Conservation (phyloP, 805 yeast genomes). For the Candida quercuum region DNA sequence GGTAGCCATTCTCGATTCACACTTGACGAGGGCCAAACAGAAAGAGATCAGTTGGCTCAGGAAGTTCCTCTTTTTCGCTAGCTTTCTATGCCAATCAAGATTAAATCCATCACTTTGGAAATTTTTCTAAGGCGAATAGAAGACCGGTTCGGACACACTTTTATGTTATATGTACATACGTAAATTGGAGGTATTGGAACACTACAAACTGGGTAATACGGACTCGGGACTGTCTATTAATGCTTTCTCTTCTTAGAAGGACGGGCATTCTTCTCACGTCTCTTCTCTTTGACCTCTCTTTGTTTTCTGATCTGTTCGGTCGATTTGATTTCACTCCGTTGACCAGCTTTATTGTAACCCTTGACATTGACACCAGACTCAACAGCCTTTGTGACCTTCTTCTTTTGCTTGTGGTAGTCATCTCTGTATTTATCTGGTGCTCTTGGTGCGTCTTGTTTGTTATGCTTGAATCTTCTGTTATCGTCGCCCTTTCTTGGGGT, state of each 20-base stretch:
- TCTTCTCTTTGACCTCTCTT: constrained; percentile 64
- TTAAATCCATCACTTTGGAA: no score
- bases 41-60: no score
- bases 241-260: constrained; percentile 43
- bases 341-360: constrained; percentile 40
- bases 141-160: no score
- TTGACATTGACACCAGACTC: constrained; percentile 70
- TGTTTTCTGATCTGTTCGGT: constrained; percentile 75
- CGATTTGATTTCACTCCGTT: constrained; percentile 50
- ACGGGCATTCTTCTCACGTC: constrained; percentile 81
- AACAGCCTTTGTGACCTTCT: constrained; percentile 73
- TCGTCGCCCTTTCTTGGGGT: constrained; percentile 25
- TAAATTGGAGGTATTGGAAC: no score
- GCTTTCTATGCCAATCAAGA: no score
- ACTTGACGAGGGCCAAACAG: no score
- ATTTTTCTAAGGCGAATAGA: no score
- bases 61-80: no score
- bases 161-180: no score
- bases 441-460: constrained; percentile 72
- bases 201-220: no score
- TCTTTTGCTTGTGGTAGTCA: constrained; percentile 76
- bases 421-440: constrained; percentile 89
- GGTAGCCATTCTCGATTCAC: no score
- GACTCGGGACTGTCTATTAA: no score
- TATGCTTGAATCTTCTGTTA: constrained; percentile 66